Conservation (phyloP, 2,329 filamentous ascomycete species). For the Westerdykella ornata region DNA sequence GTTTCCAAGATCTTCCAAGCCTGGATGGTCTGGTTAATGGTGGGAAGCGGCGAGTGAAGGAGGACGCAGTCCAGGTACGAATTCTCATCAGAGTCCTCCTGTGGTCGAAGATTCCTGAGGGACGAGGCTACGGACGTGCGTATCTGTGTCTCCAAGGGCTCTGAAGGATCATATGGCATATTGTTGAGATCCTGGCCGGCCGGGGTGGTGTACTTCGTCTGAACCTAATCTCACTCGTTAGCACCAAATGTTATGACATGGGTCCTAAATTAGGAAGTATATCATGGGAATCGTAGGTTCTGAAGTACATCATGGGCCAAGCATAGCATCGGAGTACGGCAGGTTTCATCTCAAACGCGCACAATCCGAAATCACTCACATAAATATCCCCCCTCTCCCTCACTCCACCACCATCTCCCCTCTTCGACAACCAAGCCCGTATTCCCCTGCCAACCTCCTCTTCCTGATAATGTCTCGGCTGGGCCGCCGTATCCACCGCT, state of each 20-base stretch:
- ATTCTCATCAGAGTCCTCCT: slow-evolving; percentile 26
- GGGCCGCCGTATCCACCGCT: slow-evolving; percentile 69
- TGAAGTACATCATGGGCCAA: too few relatives aligned
- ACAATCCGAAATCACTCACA: slow-evolving; percentile 47
- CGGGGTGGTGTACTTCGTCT: slow-evolving; percentile 74
- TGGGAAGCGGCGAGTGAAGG: slow-evolving; percentile 52
- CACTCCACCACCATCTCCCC: too few relatives aligned
- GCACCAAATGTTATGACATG: background rate
- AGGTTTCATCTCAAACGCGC: too few relatives aligned
- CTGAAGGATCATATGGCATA: slow-evolving; percentile 56
- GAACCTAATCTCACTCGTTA: slow-evolving; percentile 46
- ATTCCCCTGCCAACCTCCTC: slow-evolving; percentile 62
- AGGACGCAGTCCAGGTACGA: slow-evolving; percentile 53
- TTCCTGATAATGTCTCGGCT: slow-evolving; percentile 73
- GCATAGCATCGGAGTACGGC: too few relatives aligned
- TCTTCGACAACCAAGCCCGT: slow-evolving; percentile 53
- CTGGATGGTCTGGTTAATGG: slow-evolving; percentile 48
- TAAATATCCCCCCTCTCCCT: slow-evolving; percentile 57
- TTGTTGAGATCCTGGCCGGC: slow-evolving; percentile 54
- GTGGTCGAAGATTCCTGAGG: slow-evolving; percentile 51
- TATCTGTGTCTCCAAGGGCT: slow-evolving; percentile 58
- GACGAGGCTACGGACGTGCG: slow-evolving; percentile 61
- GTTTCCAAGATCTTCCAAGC: slow-evolving; percentile 62
- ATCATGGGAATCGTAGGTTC: too few relatives aligned
- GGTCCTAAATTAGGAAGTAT: too few relatives aligned